Evolutionary conservation across 441 rosid genomes (phyloP).

Genomic region (Dalechampia spathulata): DNA sequence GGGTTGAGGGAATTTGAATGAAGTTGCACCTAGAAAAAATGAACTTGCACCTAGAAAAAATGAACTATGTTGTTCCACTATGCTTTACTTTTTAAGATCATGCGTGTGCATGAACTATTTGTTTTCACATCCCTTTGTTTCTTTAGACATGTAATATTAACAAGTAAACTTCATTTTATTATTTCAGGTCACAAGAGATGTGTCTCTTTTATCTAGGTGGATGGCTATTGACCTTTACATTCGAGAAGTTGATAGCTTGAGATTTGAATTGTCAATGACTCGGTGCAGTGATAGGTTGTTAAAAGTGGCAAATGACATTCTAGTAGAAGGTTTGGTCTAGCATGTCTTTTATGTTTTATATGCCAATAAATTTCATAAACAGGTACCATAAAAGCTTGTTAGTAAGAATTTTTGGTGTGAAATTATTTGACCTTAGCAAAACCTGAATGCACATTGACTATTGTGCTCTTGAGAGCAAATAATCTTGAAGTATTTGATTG

Average conservation of each 20-base stretch:
- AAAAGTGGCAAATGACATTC: conserved; percentile 74
- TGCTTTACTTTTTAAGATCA: too few relatives aligned
- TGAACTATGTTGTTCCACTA: too few relatives aligned
- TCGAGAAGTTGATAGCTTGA: conserved; percentile 83
- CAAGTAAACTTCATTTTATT: conserved; percentile 11
- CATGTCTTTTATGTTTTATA: conserved; percentile 5
- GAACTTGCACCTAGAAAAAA: too few relatives aligned
- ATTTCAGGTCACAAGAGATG: conserved; percentile 87
- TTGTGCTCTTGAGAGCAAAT: neutral
- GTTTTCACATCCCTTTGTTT: neutral
- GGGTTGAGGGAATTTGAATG: too few relatives aligned
- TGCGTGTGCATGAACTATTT: neutral
- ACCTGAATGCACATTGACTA: too few relatives aligned
- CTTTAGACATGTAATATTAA: conserved; percentile 3
- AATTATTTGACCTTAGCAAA: neutral
- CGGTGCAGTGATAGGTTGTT: conserved; percentile 59
- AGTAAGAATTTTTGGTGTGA: too few relatives aligned
- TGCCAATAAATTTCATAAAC: too few relatives aligned
- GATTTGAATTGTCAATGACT: conserved; percentile 86
- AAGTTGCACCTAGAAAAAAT: too few relatives aligned
- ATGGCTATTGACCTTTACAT: conserved; percentile 92
- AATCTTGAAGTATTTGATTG: neutral
- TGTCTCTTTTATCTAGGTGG: conserved; percentile 95
- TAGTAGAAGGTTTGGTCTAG: conserved; percentile 60
- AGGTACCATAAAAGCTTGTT: too few relatives aligned